Evolutionary conservation across 768 basidiomycete genomes (phyloP).

Genomic region (Rhizopogon vesiculosus): DNA sequence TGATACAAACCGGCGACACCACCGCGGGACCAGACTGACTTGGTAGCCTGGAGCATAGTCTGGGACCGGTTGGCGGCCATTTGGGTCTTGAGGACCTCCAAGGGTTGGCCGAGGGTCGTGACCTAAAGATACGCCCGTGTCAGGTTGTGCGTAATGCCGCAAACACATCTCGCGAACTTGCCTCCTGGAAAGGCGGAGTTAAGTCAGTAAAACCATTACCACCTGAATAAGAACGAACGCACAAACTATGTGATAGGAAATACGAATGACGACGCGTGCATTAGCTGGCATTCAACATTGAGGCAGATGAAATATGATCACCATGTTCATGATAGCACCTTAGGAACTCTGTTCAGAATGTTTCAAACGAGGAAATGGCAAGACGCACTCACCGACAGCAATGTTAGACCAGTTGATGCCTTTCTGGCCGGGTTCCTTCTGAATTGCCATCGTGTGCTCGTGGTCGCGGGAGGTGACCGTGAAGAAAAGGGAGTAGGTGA

Average conservation of each 20-base stretch:
- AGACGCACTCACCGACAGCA: constrained; percentile 70
- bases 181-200: constrained; percentile 50
- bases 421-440: constrained; percentile 86
- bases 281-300: constrained; percentile 2
- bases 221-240: constrained; percentile 9
- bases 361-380: constrained; percentile 11
- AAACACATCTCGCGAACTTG: constrained; percentile 34
- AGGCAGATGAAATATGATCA: constrained; percentile 38
- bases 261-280: constrained; percentile 4
- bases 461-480: constrained; percentile 10
- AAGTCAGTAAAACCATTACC: constrained; percentile 10
- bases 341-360: constrained; percentile 14
- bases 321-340: constrained; percentile 99
- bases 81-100: constrained; percentile 98
- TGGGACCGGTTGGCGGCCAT: constrained; percentile 98
- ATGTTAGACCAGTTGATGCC: constrained; percentile 94
- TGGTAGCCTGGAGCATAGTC: constrained; percentile 81
- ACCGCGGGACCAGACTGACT: constrained; percentile 88
- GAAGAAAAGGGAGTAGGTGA: constrained; percentile 5
- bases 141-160: not conserved
- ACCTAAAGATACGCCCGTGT: constrained; percentile 50
- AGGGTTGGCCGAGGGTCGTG: constrained; percentile 94
- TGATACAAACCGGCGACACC: constrained; percentile 91
- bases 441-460: constrained; percentile 61
- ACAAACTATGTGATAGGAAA: constrained; percentile 40